Conservation (phyloP, 2,329 filamentous ascomycete species). For the Whalleya microplaca region DNA sequence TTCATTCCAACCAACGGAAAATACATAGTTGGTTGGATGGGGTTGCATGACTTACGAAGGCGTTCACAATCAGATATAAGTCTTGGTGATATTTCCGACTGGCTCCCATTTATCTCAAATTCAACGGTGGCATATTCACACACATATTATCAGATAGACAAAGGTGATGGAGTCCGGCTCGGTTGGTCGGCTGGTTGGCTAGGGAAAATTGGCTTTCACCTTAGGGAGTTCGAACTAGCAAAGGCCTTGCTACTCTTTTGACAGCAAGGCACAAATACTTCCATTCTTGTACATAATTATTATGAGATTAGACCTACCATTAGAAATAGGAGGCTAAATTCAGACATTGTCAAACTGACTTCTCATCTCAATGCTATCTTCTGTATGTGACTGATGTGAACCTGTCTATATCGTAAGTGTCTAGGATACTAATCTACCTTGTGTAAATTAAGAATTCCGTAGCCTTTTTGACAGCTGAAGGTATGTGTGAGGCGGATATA, state of each 20-base stretch:
- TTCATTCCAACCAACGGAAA: not conserved
- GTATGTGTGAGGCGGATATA: too few relatives aligned
- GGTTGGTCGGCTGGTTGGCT: not conserved
- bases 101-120: not conserved
- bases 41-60: constrained; percentile 13
- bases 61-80: not conserved
- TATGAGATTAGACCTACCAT: not conserved
- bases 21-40: not conserved
- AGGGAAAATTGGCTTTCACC: not conserved
- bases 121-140: not conserved
- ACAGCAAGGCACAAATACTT: not conserved
- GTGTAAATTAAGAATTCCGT: too few relatives aligned
- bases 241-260: not conserved
- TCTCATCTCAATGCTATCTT: not conserved
- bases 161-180: not conserved
- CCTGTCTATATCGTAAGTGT: too few relatives aligned
- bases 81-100: constrained; percentile 18
- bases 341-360: not conserved
- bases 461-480: too few relatives aligned
- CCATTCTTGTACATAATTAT: not conserved
- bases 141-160: not conserved
- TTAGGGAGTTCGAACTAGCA: not conserved
- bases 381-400: not conserved
- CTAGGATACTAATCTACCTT: too few relatives aligned
- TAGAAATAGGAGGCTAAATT: not conserved